Evolutionary conservation across 371 early-diverging fungal genomes (phyloP), one percentile per base, ranked within the genome.

Genomic region (Rhizopus arrhizus): DNA sequence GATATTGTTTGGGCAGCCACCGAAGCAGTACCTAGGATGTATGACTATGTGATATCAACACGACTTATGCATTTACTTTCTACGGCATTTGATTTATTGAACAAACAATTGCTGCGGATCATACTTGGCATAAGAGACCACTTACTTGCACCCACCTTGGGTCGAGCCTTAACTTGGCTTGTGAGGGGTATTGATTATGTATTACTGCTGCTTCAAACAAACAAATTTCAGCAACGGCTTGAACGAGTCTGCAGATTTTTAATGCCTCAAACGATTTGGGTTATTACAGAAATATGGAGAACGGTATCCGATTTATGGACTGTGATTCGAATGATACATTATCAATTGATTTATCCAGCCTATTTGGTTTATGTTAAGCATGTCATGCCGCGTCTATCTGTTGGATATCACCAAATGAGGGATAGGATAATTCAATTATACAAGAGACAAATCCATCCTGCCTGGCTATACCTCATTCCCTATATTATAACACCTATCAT

Each of bases 1-100:
- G 74, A 74, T 47, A 13, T 65, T 4, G 3, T 40, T 28, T 74
- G 74, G 74, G 10, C 61, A 5, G 52, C 28, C 3, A 55, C 53
- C 5, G 12, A 54, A 3, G 60, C 47, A 0, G 29, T 69, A 3
- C 73, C 73, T 3, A 15, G 41, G 11, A 9, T 56, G 0, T 66
- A 56, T 16, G 11, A 58, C 9, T 59, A 57, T 38, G 15, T 63
- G 3, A 15, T 40, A 35, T 33, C 61, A 5, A 68, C 65, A 29
- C 10, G 57, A 8, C 5, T 66, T 12, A 58, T 53, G 5, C 11
- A 53, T 15, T 5, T 12, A 1, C 5, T 45, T 5, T 36, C 29
- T 13, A 6, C 2, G n/a, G 58, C 49, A 28, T 29, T 22, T 2
- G 3, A 40, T 2, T 31, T 0, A 5, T 28, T 58, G 13, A 8